Percentiles rank a stretch among this genome's conserved stretches.
phyloP scores from a whole-genome alignment of 768 basidiomycete genomes.

The Pulveroboletus sp. region DNA sequence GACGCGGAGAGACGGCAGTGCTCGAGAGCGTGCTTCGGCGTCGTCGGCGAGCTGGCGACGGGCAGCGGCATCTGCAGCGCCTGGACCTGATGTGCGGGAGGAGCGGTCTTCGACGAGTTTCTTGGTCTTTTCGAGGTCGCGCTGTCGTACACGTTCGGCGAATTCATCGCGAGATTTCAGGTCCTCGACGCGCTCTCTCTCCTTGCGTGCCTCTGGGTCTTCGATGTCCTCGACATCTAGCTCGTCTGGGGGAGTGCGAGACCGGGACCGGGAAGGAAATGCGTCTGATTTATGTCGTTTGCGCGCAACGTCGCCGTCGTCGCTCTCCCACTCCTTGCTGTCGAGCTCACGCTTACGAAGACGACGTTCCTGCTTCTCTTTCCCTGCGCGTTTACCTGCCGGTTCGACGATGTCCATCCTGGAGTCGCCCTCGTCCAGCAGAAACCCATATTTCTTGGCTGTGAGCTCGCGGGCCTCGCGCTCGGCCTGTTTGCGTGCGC shows the following conservation, averaged over 20 bases:
- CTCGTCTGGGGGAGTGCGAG: constrained; percentile 31
- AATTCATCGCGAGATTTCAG: constrained; percentile 89
- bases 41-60: constrained; percentile 84
- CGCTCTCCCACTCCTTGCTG: constrained; percentile 85
- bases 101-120: constrained; percentile 91
- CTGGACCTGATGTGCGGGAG: constrained; percentile 61
- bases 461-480: constrained; percentile 68
- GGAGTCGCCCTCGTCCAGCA: constrained; percentile 83
- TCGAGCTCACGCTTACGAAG: constrained; percentile 81
- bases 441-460: constrained; percentile 72
- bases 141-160: constrained; percentile 78
- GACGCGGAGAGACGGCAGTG: constrained; percentile 72
- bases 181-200: constrained; percentile 77
- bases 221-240: constrained; percentile 64
- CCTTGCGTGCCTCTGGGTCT: constrained; percentile 68
- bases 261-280: constrained; percentile 9
- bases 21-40: constrained; percentile 48
- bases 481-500: constrained; percentile 64
- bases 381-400: constrained; percentile 30
- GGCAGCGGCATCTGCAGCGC: constrained; percentile 79
- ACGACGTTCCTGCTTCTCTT: constrained; percentile 60
- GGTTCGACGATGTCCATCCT: constrained; percentile 39
- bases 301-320: constrained; percentile 75
- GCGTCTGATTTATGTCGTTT: constrained; percentile 62
- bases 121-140: constrained; percentile 84